Conservation (phyloP, 2,329 filamentous ascomycete genomes). For the Curvularia sp. region DNA sequence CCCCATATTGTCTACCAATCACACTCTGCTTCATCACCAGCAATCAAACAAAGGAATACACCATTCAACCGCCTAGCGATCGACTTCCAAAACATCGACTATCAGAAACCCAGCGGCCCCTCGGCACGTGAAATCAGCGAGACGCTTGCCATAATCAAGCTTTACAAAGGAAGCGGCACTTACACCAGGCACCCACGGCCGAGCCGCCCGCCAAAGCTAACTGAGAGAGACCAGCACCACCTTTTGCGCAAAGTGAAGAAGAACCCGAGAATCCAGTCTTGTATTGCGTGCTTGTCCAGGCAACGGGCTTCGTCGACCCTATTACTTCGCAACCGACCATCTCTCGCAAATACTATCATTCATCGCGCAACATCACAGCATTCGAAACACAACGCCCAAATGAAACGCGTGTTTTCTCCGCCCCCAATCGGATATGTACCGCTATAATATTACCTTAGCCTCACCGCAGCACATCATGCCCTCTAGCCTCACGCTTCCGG, state of each 20-base stretch:
- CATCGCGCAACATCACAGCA: neutral
- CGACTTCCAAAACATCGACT: neutral
- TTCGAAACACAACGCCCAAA: neutral
- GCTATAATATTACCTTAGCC: neutral
- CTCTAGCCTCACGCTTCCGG: constrained; percentile 11
- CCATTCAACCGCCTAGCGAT: neutral
- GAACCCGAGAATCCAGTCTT: neutral
- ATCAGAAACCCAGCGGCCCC: neutral
- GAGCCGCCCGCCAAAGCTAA: neutral
- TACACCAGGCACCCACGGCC: constrained; percentile 1
- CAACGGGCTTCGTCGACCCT: neutral
- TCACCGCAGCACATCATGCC: neutral
- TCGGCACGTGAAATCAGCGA: neutral
- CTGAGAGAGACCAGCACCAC: neutral
- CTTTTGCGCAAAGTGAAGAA: neutral
- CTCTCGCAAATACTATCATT: neutral
- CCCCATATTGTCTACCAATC: neutral
- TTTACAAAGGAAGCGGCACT: neutral
- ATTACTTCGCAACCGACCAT: neutral
- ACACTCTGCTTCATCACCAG: neutral
- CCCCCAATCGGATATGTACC: neutral
- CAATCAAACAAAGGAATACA: neutral
- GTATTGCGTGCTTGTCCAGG: neutral
- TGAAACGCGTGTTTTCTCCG: neutral
- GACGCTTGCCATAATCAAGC: constrained; percentile 1